Conservation (phyloP, 2,329 filamentous ascomycete species). For the Ascochyta clinopodiicola region DNA sequence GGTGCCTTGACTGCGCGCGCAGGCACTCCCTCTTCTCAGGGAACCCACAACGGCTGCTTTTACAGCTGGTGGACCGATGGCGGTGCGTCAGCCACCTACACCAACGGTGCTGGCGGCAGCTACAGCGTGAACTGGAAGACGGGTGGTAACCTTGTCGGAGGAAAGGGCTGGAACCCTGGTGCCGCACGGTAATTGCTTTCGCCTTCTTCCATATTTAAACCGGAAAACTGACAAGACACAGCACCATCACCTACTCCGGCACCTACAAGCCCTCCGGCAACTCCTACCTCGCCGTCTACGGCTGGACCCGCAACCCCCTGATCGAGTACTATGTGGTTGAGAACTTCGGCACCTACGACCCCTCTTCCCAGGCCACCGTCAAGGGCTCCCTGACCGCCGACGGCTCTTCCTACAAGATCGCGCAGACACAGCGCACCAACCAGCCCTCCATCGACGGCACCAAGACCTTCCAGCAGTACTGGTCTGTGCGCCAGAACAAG, state of each 20-base stretch:
- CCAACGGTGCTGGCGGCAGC: slow-evolving; percentile 59
- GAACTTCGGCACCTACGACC: slow-evolving; percentile 61
- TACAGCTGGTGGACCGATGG: slow-evolving; percentile 68
- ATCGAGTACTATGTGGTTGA: slow-evolving; percentile 62
- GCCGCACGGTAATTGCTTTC: slow-evolving; percentile 52
- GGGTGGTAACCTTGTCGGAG: slow-evolving; percentile 63
- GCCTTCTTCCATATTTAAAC: not conserved
- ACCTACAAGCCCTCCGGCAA: slow-evolving; percentile 44
- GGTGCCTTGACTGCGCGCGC: slow-evolving; percentile 37
- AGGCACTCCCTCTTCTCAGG: slow-evolving; percentile 57
- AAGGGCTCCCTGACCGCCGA: slow-evolving; percentile 44
- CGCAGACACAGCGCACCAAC: slow-evolving; percentile 45
- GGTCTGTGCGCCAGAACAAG: slow-evolving; percentile 48
- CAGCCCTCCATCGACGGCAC: slow-evolving; percentile 59
- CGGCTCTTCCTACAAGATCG: slow-evolving; percentile 43
- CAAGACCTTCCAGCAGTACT: slow-evolving; percentile 61
- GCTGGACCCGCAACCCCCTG: slow-evolving; percentile 62
- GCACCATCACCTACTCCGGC: slow-evolving; percentile 46
- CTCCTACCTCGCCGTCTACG: slow-evolving; percentile 63
- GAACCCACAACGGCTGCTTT: slow-evolving; percentile 64
- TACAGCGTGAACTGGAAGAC: slow-evolving; percentile 60
- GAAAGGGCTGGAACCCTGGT: slow-evolving; percentile 66
- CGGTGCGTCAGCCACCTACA: slow-evolving; percentile 60
- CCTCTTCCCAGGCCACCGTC: slow-evolving; percentile 52
- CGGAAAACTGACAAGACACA: slow-evolving; percentile 14